Evolutionary conservation across 169 alveolate species (phyloP), one percentile per base, ranked within the genome.

Genomic region (Plasmodium billcollinsi): DNA sequence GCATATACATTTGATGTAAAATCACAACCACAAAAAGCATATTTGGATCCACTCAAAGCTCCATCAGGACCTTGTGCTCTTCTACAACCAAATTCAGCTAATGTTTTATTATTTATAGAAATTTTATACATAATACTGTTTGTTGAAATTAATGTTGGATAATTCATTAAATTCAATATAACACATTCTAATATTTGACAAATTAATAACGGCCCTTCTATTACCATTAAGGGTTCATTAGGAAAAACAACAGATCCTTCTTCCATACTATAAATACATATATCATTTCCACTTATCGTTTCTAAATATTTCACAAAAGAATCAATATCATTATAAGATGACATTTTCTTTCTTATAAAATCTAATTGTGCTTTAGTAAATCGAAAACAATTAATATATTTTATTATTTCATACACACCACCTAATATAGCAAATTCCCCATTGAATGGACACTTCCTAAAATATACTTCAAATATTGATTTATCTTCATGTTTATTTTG

Each of bases 41-140:
- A 97, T 39, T 96, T 90, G n/a, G 95, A 92, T 20, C 98, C 98
- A 33, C 97, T 92, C 70, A 97, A 56, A 11, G 97, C 98, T 7
- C 98, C 99, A 92, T 97, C 97, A n/a, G 99, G 98, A 8, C 99
- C 99, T 89, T 96, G 93, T 24, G 98, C 98, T 73, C 98, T 89
- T 88, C 98, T 86, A 26, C 94, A 71, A 26, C 98, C 98, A 88
- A 96, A 93, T 85, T 96, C 98, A 58, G 97, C 97, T 56, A 95
- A 88, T 33, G 90, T 75, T 74, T 96, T 95, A 90, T 95, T 39
- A 73, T 58, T 78, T 70, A 58, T 75, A 7, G 88, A 72, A 43
- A 88, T 49, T 67, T 70, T 69, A 71, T 66, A 18, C 49, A 26
- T 33, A 56, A 95, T 61, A 43, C 96, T 97, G 69, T 95, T 95